Evolutionary conservation across 805 yeast genomes (phyloP).

Genomic region (Clavispora carvajalis): DNA sequence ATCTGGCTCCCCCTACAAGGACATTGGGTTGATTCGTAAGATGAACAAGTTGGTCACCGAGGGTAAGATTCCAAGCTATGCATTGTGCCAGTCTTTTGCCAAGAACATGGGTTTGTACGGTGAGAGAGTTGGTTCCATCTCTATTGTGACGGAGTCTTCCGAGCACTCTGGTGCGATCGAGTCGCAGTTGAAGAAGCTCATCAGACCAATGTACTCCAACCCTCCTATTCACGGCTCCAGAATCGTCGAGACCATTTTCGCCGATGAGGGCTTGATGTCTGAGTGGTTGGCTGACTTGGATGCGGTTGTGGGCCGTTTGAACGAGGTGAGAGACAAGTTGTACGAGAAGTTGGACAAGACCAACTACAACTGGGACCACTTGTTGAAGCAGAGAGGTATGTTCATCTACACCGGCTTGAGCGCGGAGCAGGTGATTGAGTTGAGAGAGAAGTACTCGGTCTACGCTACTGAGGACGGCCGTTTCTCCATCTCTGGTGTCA

Average conservation of each 20-base stretch:
- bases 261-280: conserved; percentile 49
- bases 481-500: conserved; percentile 85
- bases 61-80: conserved; percentile 46
- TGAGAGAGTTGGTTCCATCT: conserved; percentile 71
- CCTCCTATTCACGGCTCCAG: conserved; percentile 95
- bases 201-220: conserved; percentile 84
- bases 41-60: conserved; percentile 45
- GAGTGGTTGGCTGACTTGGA: conserved; percentile 83
- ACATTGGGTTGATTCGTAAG: conserved; percentile 45
- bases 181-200: conserved; percentile 77
- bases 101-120: conserved; percentile 47
- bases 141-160: conserved; percentile 53
- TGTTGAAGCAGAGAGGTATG: conserved; percentile 92
- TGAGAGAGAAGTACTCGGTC: conserved; percentile 69
- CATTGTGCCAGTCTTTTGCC: conserved; percentile 48
- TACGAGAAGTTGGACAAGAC: conserved; percentile 58
- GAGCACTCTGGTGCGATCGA: conserved; percentile 51
- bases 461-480: conserved; percentile 91
- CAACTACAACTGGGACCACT: conserved; percentile 76
- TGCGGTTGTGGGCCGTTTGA: conserved; percentile 74
- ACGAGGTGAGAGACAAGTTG: conserved; percentile 61
- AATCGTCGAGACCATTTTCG: conserved; percentile 73
- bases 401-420: conserved; percentile 85
- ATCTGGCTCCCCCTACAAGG: conserved; percentile 74
- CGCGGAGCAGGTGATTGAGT: conserved; percentile 61